Conservation (phyloP, 306 rosid species). For the Crotalaria pallida region DNA sequence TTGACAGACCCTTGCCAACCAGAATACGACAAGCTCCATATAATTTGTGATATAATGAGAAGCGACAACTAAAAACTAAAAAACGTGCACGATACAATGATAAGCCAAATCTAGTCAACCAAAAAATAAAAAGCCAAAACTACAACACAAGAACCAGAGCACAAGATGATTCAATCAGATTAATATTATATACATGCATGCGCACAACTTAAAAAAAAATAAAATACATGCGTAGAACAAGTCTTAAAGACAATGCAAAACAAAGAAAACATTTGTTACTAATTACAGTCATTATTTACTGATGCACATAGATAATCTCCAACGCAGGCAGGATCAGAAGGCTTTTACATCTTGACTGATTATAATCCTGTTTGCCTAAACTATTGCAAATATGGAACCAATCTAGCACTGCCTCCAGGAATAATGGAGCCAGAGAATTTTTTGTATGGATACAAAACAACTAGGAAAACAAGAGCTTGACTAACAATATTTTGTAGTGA, state of each 20-base stretch:
- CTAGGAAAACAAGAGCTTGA: conserved; percentile 10
- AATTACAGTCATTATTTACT: neutral
- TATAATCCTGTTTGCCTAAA: neutral
- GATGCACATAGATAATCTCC: neutral
- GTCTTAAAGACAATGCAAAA: neutral
- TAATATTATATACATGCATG: neutral
- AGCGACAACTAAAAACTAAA: neutral
- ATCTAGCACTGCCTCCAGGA: conserved; percentile 8
- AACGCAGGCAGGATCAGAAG: neutral
- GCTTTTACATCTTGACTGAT: neutral
- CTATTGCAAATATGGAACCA: conserved; percentile 6
- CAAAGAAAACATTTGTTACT: neutral
- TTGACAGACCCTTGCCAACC: neutral
- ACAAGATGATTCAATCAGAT: neutral
- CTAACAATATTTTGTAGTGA: conserved; percentile 84
- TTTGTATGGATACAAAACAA: neutral
- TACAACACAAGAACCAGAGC: neutral
- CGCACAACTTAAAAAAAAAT: too few relatives aligned
- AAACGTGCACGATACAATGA: neutral
- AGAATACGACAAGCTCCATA: neutral
- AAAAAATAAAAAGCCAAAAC: neutral
- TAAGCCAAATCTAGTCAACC: neutral
- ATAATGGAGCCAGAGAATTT: conserved; percentile 19
- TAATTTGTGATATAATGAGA: neutral
- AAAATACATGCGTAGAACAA: too few relatives aligned